These are phyloP conservation scores for Myxozyma udenii DNA, from an alignment of 805 yeast genomes.

Conservation along the genomic window DNA sequence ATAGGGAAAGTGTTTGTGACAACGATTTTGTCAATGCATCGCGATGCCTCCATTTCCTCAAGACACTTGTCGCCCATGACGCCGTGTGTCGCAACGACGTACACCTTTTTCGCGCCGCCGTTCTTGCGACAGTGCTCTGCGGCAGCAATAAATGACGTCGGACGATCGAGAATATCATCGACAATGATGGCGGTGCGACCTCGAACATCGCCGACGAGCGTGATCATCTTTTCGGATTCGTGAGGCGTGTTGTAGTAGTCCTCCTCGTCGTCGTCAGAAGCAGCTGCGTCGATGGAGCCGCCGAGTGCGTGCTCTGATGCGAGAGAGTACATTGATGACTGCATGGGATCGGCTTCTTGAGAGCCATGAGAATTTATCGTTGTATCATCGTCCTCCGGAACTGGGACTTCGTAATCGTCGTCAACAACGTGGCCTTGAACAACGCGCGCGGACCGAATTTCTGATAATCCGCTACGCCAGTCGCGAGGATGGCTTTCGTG, in stretches of 20 bases:
- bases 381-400: slow-evolving; percentile 36
- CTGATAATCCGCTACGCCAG: slow-evolving; percentile 35
- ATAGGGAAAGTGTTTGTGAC: slow-evolving; percentile 97
- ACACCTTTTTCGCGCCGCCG: slow-evolving; percentile 92
- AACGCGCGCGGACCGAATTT: slow-evolving; percentile 91
- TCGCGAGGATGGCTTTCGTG: slow-evolving; percentile 27
- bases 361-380: slow-evolving; percentile 30
- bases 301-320: slow-evolving; percentile 59
- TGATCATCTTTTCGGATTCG: slow-evolving; percentile 50
- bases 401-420: slow-evolving; percentile 58
- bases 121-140: slow-evolving; percentile 95
- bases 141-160: background rate
- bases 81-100: slow-evolving; percentile 94
- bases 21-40: slow-evolving; percentile 77
- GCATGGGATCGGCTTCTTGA: slow-evolving; percentile 38
- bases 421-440: slow-evolving; percentile 96
- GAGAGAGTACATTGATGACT: slow-evolving; percentile 29
- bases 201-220: background rate
- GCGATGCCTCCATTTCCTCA: slow-evolving; percentile 70
- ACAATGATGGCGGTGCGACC: slow-evolving; percentile 8
- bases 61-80: slow-evolving; percentile 84
- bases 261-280: slow-evolving; percentile 85
- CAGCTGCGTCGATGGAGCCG: slow-evolving; percentile 69
- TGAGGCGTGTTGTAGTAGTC: slow-evolving; percentile 73
- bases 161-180: background rate